A percentile compares a stretch with the other conserved stretches of the same genome.
Conservation (phyloP, 1,284 basidiomycete species). For the Ustilago vetiveriae region DNA sequence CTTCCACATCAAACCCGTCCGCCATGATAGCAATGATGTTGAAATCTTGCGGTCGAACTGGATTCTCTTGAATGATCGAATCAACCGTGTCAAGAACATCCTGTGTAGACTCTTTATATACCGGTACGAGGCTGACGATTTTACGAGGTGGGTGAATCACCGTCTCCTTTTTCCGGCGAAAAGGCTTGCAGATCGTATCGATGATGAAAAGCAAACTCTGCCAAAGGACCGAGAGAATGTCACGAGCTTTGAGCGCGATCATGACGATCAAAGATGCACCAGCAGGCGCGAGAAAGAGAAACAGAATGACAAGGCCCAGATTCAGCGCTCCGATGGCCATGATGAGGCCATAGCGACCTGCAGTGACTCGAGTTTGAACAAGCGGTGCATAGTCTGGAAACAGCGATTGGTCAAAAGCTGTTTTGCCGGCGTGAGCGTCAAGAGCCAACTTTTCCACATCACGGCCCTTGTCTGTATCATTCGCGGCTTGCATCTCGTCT, state of each 20-base stretch:
- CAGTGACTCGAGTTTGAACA: slow-evolving; percentile 22
- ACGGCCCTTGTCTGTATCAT: slow-evolving; percentile 5
- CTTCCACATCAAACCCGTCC: slow-evolving; percentile 34
- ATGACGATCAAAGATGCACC: slow-evolving; percentile 21
- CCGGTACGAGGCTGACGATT: slow-evolving; percentile 32
- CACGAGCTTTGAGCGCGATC: slow-evolving; percentile 27
- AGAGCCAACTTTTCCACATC: slow-evolving; percentile 15
- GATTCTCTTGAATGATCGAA: slow-evolving; percentile 34
- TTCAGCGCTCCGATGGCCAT: slow-evolving; percentile 27
- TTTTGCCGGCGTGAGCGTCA: background rate
- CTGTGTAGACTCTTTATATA: slow-evolving; percentile 35
- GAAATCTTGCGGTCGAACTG: slow-evolving; percentile 13
- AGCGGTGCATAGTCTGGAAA: slow-evolving; percentile 30
- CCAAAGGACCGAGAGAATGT: slow-evolving; percentile 35
- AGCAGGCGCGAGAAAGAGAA: slow-evolving; percentile 22
- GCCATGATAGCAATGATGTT: slow-evolving; percentile 38
- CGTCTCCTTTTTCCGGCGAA: slow-evolving; percentile 7
- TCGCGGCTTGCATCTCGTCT: slow-evolving; percentile 3
- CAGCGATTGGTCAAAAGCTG: slow-evolving; percentile 9
- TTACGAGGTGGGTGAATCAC: slow-evolving; percentile 31
- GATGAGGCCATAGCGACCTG: slow-evolving; percentile 23
- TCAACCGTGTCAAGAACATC: slow-evolving; percentile 35
- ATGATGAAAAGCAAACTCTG: slow-evolving; percentile 22
- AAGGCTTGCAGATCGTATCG: slow-evolving; percentile 1
- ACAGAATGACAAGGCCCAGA: slow-evolving; percentile 18